Conservation (phyloP, 768 basidiomycete genomes). For the Suillus alpinus region DNA sequence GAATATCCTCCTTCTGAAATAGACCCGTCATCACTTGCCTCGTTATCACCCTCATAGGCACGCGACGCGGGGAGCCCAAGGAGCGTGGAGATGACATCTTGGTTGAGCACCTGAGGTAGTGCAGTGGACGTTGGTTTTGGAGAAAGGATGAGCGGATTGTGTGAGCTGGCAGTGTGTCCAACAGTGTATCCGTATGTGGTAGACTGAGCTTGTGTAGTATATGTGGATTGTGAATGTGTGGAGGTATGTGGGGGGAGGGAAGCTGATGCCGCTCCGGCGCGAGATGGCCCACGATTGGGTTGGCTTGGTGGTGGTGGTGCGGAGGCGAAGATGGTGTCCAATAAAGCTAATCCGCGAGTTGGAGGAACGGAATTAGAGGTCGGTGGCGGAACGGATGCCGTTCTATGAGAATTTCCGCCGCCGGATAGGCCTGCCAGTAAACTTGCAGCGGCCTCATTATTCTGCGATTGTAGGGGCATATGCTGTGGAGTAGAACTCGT, state of each 20-base stretch:
- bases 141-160: conserved; percentile 44
- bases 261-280: neutral
- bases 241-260: conserved; percentile 17
- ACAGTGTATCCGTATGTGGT: conserved; percentile 15
- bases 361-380: conserved; percentile 27
- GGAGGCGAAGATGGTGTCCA: conserved; percentile 75
- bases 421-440: conserved; percentile 43
- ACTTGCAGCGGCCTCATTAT: conserved; percentile 36
- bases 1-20: conserved; percentile 40
- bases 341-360: conserved; percentile 53
- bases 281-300: conserved; percentile 19
- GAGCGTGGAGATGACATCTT: conserved; percentile 65
- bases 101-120: conserved; percentile 65
- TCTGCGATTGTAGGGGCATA: conserved; percentile 7
- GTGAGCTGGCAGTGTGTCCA: conserved; percentile 21
- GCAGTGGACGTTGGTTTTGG: conserved; percentile 52
- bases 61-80: conserved; percentile 50
- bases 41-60: conserved; percentile 57
- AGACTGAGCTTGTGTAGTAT: conserved; percentile 8
- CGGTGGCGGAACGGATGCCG: conserved; percentile 25
- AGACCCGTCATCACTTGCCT: conserved; percentile 34
- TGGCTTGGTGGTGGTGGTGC: conserved; percentile 34
- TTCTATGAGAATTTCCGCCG: conserved; percentile 17
- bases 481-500: conserved; percentile 8
- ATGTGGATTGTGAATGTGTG: conserved; percentile 14